phyloP scores from a whole-genome alignment of 352 stramenopile genomes.

The Globisporangium mamillatum region DNA sequence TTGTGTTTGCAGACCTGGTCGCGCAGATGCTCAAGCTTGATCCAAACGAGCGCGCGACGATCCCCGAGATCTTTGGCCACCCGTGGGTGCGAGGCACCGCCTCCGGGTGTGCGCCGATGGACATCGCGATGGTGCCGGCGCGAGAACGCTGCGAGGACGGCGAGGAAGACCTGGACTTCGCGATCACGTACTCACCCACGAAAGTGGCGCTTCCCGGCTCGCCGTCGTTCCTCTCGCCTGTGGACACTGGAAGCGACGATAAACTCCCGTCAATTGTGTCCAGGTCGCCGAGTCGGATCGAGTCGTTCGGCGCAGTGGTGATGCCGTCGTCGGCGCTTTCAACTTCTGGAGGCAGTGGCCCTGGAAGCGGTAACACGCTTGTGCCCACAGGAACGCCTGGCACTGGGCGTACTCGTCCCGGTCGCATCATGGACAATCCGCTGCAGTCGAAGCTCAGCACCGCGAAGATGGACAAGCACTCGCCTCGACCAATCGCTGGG shows the following conservation, averaged over 20 bases:
- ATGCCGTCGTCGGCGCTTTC: background rate
- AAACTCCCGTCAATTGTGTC: constrained; percentile 59
- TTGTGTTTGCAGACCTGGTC: constrained; percentile 50
- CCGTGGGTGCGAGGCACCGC: constrained; percentile 65
- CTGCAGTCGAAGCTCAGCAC: constrained; percentile 33
- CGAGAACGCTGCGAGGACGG: constrained; percentile 27
- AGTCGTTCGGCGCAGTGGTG: constrained; percentile 17
- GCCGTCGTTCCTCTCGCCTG: constrained; percentile 14
- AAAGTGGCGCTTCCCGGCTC: constrained; percentile 26
- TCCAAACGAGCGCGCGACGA: constrained; percentile 74
- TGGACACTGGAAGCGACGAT: constrained; percentile 30
- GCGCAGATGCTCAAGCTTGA: constrained; percentile 78
- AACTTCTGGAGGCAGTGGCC: constrained; percentile 7
- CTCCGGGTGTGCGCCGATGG: constrained; percentile 29
- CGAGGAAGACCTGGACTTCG: constrained; percentile 48
- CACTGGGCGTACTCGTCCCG: constrained; percentile 28
- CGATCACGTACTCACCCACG: constrained; percentile 44
- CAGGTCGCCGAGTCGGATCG: constrained; percentile 40
- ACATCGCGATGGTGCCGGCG: constrained; percentile 21
- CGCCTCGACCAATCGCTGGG: constrained; percentile 25
- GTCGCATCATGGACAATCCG: constrained; percentile 52
- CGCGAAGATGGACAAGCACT: constrained; percentile 45
- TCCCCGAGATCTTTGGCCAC: constrained; percentile 85
- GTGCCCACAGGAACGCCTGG: constrained; percentile 29
- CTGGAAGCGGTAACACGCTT: constrained; percentile 7